Conservation (phyloP, 495 filamentous ascomycete species). For the Aspergillus steynii region DNA sequence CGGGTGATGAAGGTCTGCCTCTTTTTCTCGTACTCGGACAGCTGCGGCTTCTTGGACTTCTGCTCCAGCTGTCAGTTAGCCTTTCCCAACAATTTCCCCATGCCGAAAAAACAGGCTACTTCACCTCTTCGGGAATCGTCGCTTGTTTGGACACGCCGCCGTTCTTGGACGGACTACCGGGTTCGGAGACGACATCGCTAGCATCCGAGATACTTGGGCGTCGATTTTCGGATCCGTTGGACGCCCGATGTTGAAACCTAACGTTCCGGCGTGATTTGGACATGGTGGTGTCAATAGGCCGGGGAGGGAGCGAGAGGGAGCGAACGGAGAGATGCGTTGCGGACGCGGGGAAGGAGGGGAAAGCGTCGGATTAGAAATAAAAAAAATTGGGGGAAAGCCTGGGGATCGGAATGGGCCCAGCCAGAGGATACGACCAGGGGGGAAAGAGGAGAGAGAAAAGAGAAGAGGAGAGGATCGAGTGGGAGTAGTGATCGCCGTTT, state of each 20-base stretch:
- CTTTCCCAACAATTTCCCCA: conserved; percentile 1
- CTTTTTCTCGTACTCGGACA: conserved; percentile 95
- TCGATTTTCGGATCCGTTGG: conserved; percentile 50
- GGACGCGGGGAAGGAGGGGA: conserved; percentile 26
- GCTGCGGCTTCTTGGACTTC: conserved; percentile 44
- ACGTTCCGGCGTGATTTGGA: conserved; percentile 78
- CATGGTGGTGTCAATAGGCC: conserved; percentile 46
- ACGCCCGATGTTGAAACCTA: conserved; percentile 68
- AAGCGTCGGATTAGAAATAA: conserved; percentile 10
- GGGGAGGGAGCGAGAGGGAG: conserved; percentile 13
- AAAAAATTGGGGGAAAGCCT: conserved; percentile 21
- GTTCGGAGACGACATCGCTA: conserved; percentile 71
- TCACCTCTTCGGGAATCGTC: conserved; percentile 53
- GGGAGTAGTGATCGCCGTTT: conserved; percentile 21
- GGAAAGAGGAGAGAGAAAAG: conserved; percentile 5
- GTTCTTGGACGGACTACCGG: conserved; percentile 55
- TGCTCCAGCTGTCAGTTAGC: conserved; percentile 21
- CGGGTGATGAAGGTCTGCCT: conserved; percentile 97
- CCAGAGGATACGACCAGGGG: conserved; percentile 8
- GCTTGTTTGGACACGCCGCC: conserved; percentile 44
- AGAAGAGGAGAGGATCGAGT: conserved; percentile 11
- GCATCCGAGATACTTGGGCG: conserved; percentile 76
- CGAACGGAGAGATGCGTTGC: conserved; percentile 14
- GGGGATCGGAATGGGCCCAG: conserved; percentile 17
- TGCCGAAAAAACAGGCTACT: background rate